Base-by-base conservation (phyloP, 176 grass and related monocot species). In the Miscanthus lutarioriparius region DNA sequence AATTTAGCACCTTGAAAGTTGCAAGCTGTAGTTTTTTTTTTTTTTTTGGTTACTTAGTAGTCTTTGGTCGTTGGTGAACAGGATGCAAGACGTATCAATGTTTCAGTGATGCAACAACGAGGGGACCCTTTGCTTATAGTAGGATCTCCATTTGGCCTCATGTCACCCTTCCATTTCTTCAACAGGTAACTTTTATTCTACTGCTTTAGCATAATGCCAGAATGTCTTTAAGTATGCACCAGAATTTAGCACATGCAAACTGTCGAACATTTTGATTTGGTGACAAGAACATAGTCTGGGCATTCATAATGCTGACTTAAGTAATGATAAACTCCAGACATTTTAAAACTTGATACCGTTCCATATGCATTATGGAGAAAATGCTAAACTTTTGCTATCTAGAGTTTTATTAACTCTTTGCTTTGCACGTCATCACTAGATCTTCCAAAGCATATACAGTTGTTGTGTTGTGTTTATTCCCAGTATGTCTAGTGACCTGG, bases 81-180 rank as follows among this genome's bases (percentile, higher is more conserved):
- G 96, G 88, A 84, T 80, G 41, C 80, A 79, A 67, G 71, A 84
- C 83, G 64, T 79, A 81, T 90, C 66, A 67, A 93, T 69, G 85
- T 90, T 81, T 93, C 96, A 85, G 47, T 40, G 47, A 47, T 53
- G 58, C 86, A 91, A 77, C 82, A 89, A 70, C 91, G 88, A 89
- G 92, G 92, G 63, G 91, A 98, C 85, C 67, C 80, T 70, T 78
- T 98, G 87, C 68, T 95, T 81, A 72, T 93, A 80, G 79, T 90
- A 68, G 96, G 96, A 68, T 98, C 91, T 86, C 96, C 91, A 76
- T 98, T 98, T 75, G 96, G 92, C 47, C 67, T 92, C 80, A 54
- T 98, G 86, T 94, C 96, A 49, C 87, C 91, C 6, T 88, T 88
- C 41, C 96, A 98, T 90, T 98, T 98, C 85, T 90, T 95, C 69